Evolutionary conservation across 192 early-diverging fungal genomes (phyloP).

Genomic region (Spizellomyces punctatus): DNA sequence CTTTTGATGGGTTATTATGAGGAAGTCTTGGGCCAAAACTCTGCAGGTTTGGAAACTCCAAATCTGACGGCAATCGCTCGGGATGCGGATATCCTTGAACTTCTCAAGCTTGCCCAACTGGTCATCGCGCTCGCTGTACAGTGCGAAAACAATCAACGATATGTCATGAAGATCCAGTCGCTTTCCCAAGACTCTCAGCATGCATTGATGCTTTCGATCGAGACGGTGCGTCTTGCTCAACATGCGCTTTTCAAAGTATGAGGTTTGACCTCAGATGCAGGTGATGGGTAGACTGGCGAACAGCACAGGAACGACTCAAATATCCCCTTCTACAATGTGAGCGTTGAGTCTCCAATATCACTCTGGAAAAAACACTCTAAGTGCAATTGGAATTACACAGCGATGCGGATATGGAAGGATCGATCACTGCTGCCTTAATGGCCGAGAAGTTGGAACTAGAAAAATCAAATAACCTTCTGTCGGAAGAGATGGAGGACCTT

Average conservation of each 20-base stretch:
- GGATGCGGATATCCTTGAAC: constrained; percentile 70
- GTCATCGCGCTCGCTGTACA: constrained; percentile 87
- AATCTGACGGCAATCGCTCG: constrained; percentile 86
- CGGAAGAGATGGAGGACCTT: constrained; percentile 54
- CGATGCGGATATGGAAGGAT: constrained; percentile 11
- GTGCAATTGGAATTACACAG: neutral
- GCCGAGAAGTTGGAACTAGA: constrained; percentile 68
- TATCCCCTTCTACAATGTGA: neutral
- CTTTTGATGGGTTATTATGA: constrained; percentile 85
- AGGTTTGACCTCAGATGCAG: neutral
- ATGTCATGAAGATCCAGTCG: constrained; percentile 83
- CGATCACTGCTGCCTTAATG: constrained; percentile 46
- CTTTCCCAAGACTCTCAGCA: constrained; percentile 74
- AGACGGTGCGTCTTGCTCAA: constrained; percentile 59
- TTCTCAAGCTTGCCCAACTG: constrained; percentile 79
- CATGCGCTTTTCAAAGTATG: constrained; percentile 9
- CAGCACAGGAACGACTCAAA: no score
- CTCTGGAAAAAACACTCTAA: neutral
- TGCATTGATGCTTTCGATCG: constrained; percentile 89
- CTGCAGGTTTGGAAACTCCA: constrained; percentile 61
- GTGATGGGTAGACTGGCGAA: constrained; percentile 21
- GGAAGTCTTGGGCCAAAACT: constrained; percentile 76
- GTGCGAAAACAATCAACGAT: constrained; percentile 78
- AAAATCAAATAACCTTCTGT: constrained; percentile 47
- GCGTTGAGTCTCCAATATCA: neutral